A percentile compares a stretch with the other conserved stretches of the same genome.
These are phyloP conservation scores for Venturiaceae sp. DNA, from an alignment of 2,329 filamentous ascomycete species.

Conservation along the genomic window DNA sequence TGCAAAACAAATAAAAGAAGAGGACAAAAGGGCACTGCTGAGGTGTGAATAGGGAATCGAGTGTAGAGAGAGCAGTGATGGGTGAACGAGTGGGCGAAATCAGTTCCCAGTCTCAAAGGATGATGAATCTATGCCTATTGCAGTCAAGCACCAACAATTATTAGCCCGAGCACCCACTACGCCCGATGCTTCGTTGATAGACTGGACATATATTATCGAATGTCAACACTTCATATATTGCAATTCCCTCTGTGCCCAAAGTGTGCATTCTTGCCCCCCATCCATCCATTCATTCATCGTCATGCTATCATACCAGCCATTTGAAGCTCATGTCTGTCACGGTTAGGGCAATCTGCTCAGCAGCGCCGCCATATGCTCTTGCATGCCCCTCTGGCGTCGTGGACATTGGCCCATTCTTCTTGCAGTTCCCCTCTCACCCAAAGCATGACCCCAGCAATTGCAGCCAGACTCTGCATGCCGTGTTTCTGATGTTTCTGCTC, in stretches of 20 bases:
- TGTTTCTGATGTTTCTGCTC: not conserved
- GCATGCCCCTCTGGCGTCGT: not conserved
- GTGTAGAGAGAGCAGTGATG: not conserved
- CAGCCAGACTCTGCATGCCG: too few species aligned
- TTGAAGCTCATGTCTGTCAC: not conserved
- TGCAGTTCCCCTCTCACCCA: not conserved
- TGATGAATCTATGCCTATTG: too few species aligned
- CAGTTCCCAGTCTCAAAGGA: too few species aligned
- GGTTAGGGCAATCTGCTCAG: not conserved
- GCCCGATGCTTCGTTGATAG: too few species aligned
- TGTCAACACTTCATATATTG: too few species aligned
- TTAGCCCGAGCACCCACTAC: too few species aligned
- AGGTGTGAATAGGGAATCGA: not conserved
- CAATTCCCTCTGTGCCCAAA: not conserved
- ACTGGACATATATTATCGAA: too few species aligned
- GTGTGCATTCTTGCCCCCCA: not conserved
- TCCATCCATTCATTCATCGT: not conserved
- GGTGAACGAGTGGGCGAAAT: not conserved
- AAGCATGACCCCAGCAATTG: not conserved
- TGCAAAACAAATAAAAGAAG: constrained; percentile 3
- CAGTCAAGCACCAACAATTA: too few species aligned
- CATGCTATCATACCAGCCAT: not conserved
- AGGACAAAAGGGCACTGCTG: not conserved
- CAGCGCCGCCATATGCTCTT: not conserved
- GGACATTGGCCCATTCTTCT: not conserved